Evolutionary conservation across 768 basidiomycete species (phyloP).

Genomic region (Mycena belliarum): DNA sequence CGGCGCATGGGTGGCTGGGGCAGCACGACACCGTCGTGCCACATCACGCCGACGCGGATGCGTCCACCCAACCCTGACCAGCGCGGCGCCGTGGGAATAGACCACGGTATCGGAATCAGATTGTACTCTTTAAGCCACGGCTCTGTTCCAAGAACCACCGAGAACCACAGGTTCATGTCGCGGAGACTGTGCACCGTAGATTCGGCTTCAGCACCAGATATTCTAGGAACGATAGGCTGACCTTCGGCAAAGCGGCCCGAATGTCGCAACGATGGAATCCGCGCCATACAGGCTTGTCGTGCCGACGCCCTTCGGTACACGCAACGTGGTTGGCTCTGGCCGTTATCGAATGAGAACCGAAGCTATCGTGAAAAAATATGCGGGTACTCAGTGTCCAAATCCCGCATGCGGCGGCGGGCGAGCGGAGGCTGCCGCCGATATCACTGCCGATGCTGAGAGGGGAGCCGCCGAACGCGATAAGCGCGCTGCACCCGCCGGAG

Average conservation of each 20-base stretch:
- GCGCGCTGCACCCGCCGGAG: conserved; percentile 52
- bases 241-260: conserved; percentile 52
- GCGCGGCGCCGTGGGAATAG: conserved; percentile 5
- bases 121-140: conserved; percentile 45
- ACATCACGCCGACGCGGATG: conserved; percentile 33
- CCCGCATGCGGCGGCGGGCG: conserved; percentile 28
- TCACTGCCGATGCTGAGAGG: conserved; percentile 46
- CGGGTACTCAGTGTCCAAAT: conserved; percentile 16
- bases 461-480: conserved; percentile 47
- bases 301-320: conserved; percentile 51
- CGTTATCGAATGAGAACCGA: background rate
- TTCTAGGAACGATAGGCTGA: conserved; percentile 27
- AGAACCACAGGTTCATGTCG: conserved; percentile 34
- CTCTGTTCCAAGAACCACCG: conserved; percentile 31
- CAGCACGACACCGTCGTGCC: conserved; percentile 37
- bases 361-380: background rate
- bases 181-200: conserved; percentile 23
- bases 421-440: conserved; percentile 37
- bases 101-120: conserved; percentile 32
- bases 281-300: conserved; percentile 41
- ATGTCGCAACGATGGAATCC: conserved; percentile 54
- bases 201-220: background rate
- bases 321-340: conserved; percentile 25
- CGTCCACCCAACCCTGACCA: conserved; percentile 28
- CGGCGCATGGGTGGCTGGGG: conserved; percentile 45